Evolutionary conservation across 2,329 filamentous ascomycete species (phyloP), one percentile per base, ranked within the genome.

Genomic region (Botryotinia convoluta): DNA sequence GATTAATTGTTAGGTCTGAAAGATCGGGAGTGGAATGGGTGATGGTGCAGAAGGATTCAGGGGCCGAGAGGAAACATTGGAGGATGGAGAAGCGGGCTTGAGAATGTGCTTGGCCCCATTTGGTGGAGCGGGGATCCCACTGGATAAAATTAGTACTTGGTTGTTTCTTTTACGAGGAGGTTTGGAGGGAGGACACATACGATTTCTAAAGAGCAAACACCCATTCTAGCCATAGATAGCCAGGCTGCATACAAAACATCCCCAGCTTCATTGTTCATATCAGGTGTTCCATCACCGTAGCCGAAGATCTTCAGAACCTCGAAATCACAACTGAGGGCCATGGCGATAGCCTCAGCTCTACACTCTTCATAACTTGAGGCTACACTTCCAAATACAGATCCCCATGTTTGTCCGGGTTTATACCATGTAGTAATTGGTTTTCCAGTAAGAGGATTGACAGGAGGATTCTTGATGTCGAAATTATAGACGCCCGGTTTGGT

Each of bases 391-490:
- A 98, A 98, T 0, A 97, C 93, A 8, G 91, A 94, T 72, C 93
- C 93, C 95, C 95, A 98, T 0, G 95, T 98, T 83, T 98, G 93
- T 4, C 94, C 94, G 3, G 94, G 94, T 83, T 96, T 97, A 85
- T 98, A 98, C 91, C 92, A 98, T 1, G 92, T 93, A 3, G 88
- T 89, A 65, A 98, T 86, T 1, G 93, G 92, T 82, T 95, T 91
- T 74, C 89, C 87, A 8, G 90, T 93, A 59, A 98, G 83, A 0
- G 95, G 95, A 79, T 90, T 97, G 69, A 93, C 84, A 0, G 95
- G 95, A 12, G 93, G 94, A 80, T 93, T 93, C 75, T 90, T 85
- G 74, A 90, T 85, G 81, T 98, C 93, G 80, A 98, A 98, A 85
- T 98, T 98, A 86, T 89, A 98, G 61, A 88, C 86, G 18, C 94